phyloP scores from a whole-genome alignment of 2,329 filamentous ascomycete genomes.

The Corynespora cassiicola region DNA sequence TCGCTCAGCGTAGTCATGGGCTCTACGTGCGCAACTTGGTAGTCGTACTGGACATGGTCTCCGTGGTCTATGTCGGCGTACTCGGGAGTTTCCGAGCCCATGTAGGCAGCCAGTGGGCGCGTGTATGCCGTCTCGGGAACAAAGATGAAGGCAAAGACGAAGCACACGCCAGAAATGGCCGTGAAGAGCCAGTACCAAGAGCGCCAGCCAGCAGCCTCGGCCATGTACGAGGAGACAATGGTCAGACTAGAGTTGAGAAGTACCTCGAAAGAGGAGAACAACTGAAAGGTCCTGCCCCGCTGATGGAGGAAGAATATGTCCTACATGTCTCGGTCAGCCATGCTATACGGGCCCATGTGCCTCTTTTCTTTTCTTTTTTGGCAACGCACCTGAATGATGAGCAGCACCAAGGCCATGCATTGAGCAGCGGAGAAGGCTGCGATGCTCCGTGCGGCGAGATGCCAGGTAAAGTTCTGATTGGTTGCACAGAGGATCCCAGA shows the following conservation, averaged over 20 bases:
- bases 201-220: constrained; percentile 9
- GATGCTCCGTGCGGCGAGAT: constrained; percentile 10
- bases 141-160: constrained; percentile 12
- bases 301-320: constrained; percentile 17
- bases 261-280: constrained; percentile 11
- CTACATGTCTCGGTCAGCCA: too few relatives aligned
- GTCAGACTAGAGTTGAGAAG: constrained; percentile 11
- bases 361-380: too few relatives aligned
- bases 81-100: constrained; percentile 7
- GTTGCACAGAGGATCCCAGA: constrained; percentile 14
- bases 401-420: constrained; percentile 10
- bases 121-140: constrained; percentile 13
- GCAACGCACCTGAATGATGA: constrained; percentile 12
- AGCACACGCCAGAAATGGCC: constrained; percentile 9
- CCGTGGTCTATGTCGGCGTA: constrained; percentile 6
- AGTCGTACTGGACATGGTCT: constrained; percentile 2
- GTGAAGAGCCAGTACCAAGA: constrained; percentile 14
- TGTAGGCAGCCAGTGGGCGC: constrained; percentile 10
- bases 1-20: constrained; percentile 10
- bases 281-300: constrained; percentile 11
- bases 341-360: too few relatives aligned
- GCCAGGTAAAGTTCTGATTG: constrained; percentile 10
- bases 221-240: constrained; percentile 13
- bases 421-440: constrained; percentile 11
- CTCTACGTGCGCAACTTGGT: neutral